Conservation (phyloP, 2,329 filamentous ascomycete genomes). For the Lachnellula occidentalis region DNA sequence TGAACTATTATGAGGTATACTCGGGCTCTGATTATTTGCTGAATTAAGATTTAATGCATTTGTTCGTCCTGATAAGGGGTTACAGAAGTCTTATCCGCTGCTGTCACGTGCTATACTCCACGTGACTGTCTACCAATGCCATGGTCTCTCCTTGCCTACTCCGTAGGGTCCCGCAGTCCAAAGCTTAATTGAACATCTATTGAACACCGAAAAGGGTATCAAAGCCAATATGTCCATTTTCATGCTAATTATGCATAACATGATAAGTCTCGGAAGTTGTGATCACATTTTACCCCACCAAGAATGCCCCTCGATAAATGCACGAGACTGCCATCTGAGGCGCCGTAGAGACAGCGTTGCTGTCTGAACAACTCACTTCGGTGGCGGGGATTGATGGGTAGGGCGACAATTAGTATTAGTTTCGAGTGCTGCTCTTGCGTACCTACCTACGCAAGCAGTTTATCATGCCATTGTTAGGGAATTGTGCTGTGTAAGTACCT, state of each 20-base stretch:
- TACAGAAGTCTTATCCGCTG: neutral
- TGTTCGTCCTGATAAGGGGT: too few relatives aligned
- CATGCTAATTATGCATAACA: slow-evolving; percentile 12
- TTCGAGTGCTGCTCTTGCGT: slow-evolving; percentile 14
- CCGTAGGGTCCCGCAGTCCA: neutral
- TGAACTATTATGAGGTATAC: too few relatives aligned
- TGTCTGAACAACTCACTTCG: slow-evolving; percentile 7
- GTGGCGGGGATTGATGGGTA: slow-evolving; percentile 9
- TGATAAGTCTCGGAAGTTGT: neutral
- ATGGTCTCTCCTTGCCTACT: neutral
- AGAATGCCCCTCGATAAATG: slow-evolving; percentile 21
- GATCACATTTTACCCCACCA: slow-evolving; percentile 19
- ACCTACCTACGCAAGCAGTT: slow-evolving; percentile 13
- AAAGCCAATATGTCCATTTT: slow-evolving; percentile 7
- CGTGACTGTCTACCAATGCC: neutral
- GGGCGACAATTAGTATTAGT: neutral
- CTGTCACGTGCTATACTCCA: neutral
- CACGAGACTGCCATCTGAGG: slow-evolving; percentile 7
- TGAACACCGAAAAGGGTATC: neutral
- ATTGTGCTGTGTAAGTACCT: slow-evolving; percentile 4
- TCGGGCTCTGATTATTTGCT: too few relatives aligned
- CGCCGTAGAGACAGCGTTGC: slow-evolving; percentile 15
- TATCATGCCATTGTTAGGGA: neutral
- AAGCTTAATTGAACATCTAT: slow-evolving; percentile 18
- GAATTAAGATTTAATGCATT: too few relatives aligned